Base-by-base conservation (phyloP, 805 yeast species). In the Schwanniomyces occidentalis region DNA sequence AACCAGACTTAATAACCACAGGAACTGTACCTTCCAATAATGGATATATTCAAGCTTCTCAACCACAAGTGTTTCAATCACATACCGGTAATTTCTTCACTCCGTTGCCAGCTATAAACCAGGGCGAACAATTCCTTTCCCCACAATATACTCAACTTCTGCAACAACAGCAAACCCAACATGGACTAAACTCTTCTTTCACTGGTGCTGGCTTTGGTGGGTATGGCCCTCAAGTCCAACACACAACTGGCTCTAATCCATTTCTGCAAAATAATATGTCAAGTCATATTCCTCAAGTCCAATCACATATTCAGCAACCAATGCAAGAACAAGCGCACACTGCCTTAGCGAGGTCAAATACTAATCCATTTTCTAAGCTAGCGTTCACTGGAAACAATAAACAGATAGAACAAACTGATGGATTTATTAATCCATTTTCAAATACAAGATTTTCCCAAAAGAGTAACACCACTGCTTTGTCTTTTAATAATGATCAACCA, bases 131-230 rank as follows among this genome's bases (percentile, higher is more conserved):
- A n/a, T n/a, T n/a, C n/a, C n/a, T n/a, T n/a, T n/a, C n/a, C n/a
- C n/a, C n/a, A n/a, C n/a, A n/a, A n/a, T n/a, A n/a, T n/a, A n/a
- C n/a, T 15, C 44, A 46, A 24, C 52, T 34, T 5, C 54, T 38
- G 25, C 47, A 40, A n/a, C 63, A 52, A 14, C 42, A 45, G 42
- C 51, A 36, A 31, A 32, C 12, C 17, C 56, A 41, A 27, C 24
- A 32, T 25, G 27, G 21, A 6, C 4, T 53, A 32, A 52, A 38
- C 38, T 47, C 61, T 12, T 48, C 65, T 4, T 67, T 58, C 42
- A 77, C 82, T 5, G 83, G 82, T 9, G 71, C 71, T 22, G 85
- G 84, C 0, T 78, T 78, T 54, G 83, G 83, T 8, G 80, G 78
- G 2, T 73, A 69, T 47, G 64, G 60, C 5, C 55, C 54, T 7